Evolutionary conservation across 2,329 filamentous ascomycete genomes (phyloP), one percentile per base, ranked within the genome.

Genomic region (Rugonectria rugulosa): DNA sequence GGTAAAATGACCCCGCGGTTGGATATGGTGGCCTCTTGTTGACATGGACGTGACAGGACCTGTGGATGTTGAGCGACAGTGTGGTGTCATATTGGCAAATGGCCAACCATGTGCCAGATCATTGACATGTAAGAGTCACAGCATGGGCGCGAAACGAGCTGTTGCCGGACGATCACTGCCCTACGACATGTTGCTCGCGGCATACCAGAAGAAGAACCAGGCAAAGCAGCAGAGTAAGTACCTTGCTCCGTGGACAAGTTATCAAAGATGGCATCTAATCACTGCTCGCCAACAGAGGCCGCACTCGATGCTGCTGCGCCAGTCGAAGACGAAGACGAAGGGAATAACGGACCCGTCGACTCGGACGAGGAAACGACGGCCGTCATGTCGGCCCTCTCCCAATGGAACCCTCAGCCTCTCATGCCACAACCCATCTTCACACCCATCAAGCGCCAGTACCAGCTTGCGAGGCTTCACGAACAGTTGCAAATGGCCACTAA

Each of bases 121-220:
- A 4, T 76, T 97, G 55, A 97, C 93, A 0, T 97, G 93, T 80
- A 97, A 97, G 76, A 94, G 89, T 57, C 93, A 97, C 63, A 88
- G 84, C n/a, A 97, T 97, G 93, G 92, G 93, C 10, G 89, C 93
- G 5, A 97, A 97, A 75, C 84, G 93, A 64, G 89, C 90, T 1
- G 93, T 97, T 3, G 89, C 91, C 5, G 93, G 93, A 1, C 83
- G 93, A 58, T 95, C 90, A 38, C 77, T 96, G 56, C 93, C 93
- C 2, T 97, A 97, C 70, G 92, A 97, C 73, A 95, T 96, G 88
- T 79, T 97, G 32, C 81, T 97, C 31, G 88, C 90, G 12, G 88
- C 89, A 7, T 95, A 95, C 69, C 91, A 95, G 73, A 97, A 98
- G 82, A 98, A 97, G 81, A 99, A 99, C 68, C 95, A 98, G 74